phyloP scores from a whole-genome alignment of 2,329 filamentous ascomycete species.

The Ophiostoma triangulosporum region DNA sequence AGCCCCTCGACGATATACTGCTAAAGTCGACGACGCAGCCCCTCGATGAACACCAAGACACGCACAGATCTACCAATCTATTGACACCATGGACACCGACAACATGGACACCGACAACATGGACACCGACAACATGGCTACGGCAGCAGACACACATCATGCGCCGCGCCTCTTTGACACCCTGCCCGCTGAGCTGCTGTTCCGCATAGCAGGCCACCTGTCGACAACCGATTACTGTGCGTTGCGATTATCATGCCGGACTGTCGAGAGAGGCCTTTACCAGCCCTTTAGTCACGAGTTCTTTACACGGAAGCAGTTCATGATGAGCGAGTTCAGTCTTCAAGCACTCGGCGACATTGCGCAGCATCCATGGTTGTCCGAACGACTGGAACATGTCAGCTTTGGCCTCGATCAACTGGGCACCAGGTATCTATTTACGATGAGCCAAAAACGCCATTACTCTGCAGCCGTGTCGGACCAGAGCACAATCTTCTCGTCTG shows the following conservation, averaged over 20 bases:
- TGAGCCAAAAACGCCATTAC: background rate
- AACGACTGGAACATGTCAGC: constrained; percentile 31
- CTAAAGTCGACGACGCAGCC: no score
- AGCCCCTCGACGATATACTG: no score
- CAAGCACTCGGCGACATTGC: constrained; percentile 39
- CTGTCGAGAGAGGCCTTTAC: constrained; percentile 40
- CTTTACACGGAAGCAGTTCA: constrained; percentile 54
- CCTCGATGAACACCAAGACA: no score
- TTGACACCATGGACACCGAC: no score
- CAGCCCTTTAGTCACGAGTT: constrained; percentile 46
- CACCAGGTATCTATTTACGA: no score
- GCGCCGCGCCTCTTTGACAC: constrained; percentile 9
- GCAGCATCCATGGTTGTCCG: constrained; percentile 27
- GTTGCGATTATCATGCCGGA: constrained; percentile 40
- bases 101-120: no score
- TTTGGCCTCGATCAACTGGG: constrained; percentile 31
- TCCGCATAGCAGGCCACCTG: constrained; percentile 39
- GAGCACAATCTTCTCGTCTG: constrained; percentile 25
- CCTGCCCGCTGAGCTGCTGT: constrained; percentile 46
- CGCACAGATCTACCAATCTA: no score
- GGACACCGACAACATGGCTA: background rate
- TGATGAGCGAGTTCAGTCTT: constrained; percentile 44
- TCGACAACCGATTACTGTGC: constrained; percentile 40
- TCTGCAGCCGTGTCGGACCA: constrained; percentile 15
- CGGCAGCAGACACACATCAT: background rate